Evolutionary conservation across 1,284 basidiomycete species (phyloP).

Genomic region (Phellinidium pouzarii): DNA sequence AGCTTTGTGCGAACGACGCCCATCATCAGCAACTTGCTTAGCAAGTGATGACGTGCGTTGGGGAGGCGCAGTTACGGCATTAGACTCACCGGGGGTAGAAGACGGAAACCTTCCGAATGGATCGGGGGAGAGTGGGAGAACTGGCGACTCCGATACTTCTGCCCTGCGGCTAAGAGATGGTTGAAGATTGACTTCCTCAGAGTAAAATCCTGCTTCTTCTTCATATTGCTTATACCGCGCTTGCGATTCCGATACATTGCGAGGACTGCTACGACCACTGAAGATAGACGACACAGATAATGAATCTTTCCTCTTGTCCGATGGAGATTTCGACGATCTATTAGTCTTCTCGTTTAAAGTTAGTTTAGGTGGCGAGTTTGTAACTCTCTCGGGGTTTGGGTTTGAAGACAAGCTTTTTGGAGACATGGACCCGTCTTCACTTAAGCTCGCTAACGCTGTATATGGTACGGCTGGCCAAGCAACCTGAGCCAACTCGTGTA

Average conservation of each 20-base stretch:
- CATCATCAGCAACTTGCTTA: neutral
- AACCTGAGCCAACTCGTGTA: constrained; percentile 15
- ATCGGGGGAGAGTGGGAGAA: constrained; percentile 71
- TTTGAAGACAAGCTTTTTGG: constrained; percentile 9
- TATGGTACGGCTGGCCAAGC: constrained; percentile 35
- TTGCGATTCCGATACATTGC: constrained; percentile 39
- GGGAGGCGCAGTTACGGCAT: neutral
- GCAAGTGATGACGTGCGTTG: constrained; percentile 14
- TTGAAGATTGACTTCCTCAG: constrained; percentile 28
- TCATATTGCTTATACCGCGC: constrained; percentile 47
- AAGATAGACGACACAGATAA: constrained; percentile 27
- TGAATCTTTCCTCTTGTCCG: constrained; percentile 11
- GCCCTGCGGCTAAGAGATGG: constrained; percentile 24
- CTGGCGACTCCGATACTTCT: constrained; percentile 32
- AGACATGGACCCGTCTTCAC: constrained; percentile 13
- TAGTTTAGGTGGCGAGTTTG: constrained; percentile 50
- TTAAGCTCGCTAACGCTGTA: constrained; percentile 25
- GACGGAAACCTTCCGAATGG: constrained; percentile 69
- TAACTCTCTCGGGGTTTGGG: constrained; percentile 7
- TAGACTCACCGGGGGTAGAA: constrained; percentile 18
- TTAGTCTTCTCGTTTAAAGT: constrained; percentile 49
- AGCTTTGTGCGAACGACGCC: constrained; percentile 14
- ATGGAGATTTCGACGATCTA: neutral
- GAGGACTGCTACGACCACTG: constrained; percentile 24
- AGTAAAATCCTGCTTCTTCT: constrained; percentile 40